phyloP scores from a whole-genome alignment of 768 basidiomycete species.

The Tephrocybe sp. region DNA sequence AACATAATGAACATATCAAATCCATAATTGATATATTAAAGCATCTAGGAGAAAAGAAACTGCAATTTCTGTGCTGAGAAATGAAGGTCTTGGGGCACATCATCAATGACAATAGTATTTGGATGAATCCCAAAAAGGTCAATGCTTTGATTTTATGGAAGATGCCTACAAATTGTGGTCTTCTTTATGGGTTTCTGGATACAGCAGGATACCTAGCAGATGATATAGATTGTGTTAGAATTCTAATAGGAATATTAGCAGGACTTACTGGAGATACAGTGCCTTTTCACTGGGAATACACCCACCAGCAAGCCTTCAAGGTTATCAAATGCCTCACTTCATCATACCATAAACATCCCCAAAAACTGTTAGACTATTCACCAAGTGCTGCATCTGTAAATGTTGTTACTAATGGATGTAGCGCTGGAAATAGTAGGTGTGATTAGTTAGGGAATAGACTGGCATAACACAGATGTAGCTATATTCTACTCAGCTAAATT shows the following conservation, averaged over 20 bases:
- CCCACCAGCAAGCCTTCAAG: constrained; percentile 30
- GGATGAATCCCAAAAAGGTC: constrained; percentile 40
- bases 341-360: constrained; percentile 13
- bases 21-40: constrained; percentile 26
- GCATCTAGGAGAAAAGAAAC: constrained; percentile 20
- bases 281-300: constrained; percentile 24
- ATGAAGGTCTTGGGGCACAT: constrained; percentile 35
- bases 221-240: neutral
- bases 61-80: constrained; percentile 15
- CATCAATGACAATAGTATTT: constrained; percentile 30
- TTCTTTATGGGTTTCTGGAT: neutral
- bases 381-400: neutral
- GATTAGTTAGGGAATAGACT: neutral
- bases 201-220: neutral
- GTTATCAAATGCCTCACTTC: constrained; percentile 27
- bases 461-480: neutral
- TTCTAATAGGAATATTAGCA: neutral
- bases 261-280: neutral
- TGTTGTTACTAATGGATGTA: neutral
- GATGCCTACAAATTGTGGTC: neutral
- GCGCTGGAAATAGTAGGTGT: neutral
- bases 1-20: constrained; percentile 30
- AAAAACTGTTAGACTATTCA: neutral
- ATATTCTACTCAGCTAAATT: constrained; percentile 6
- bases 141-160: constrained; percentile 22